Evolutionary conservation across 108 stramenopile genomes (phyloP).

Genomic region (Seminavis robusta): DNA sequence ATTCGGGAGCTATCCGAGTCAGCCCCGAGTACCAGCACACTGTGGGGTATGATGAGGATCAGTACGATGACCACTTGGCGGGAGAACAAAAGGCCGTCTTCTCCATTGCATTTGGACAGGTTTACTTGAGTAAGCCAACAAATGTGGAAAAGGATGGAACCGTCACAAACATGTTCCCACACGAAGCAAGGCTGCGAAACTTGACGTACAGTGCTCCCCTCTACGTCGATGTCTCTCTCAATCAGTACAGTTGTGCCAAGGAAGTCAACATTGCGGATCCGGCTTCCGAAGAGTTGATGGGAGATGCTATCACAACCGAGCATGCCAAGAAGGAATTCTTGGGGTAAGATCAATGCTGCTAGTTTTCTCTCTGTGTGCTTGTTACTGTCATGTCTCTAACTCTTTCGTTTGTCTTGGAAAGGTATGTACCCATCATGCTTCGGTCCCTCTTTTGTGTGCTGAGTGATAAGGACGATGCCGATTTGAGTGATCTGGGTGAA

Average conservation of each 20-base stretch:
- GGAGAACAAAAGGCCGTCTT: constrained; percentile 64
- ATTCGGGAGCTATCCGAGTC: constrained; percentile 91
- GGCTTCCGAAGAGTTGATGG: constrained; percentile 58
- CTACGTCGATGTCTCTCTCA: constrained; percentile 89
- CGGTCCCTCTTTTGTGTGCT: constrained; percentile 92
- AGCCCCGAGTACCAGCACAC: constrained; percentile 90
- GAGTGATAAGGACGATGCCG: constrained; percentile 91
- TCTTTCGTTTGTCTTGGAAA: no score
- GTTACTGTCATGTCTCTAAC: no score
- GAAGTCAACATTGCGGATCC: constrained; percentile 80
- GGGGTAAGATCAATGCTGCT: no score
- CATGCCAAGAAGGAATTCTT: constrained; percentile 89
- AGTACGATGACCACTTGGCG: constrained; percentile 49
- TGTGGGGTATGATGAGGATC: constrained; percentile 79
- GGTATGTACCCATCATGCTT: constrained; percentile 99
- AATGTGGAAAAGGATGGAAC: constrained; percentile 89
- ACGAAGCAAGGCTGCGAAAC: constrained; percentile 95
- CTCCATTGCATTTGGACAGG: constrained; percentile 95
- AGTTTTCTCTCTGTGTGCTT: no score
- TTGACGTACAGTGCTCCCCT: constrained; percentile 96
- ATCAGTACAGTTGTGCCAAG: constrained; percentile 67
- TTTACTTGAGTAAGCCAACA: constrained; percentile 91
- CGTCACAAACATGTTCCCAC: constrained; percentile 95
- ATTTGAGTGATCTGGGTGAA: constrained; percentile 95
- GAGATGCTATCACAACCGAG: constrained; percentile 70